Conservation (phyloP, 2,329 filamentous ascomycete genomes). For the Simplicillium aogashimaense region DNA sequence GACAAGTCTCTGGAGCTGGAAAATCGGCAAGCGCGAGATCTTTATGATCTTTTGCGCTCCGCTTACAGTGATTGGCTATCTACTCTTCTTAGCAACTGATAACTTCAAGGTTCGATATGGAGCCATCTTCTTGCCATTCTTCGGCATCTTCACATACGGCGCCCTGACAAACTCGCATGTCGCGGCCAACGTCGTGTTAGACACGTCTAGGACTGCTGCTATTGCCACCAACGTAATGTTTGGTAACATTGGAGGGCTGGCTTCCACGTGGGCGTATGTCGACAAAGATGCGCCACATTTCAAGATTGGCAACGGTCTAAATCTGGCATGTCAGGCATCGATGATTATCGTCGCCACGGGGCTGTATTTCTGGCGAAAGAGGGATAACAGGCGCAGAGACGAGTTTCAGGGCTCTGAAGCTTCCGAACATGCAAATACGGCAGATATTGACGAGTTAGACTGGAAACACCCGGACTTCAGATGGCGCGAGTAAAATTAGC, state of each 20-base stretch:
- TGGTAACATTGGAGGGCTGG: conserved; percentile 6
- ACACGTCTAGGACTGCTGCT: conserved; percentile 53
- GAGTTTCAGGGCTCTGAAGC: conserved; percentile 42
- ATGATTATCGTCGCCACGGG: conserved; percentile 40
- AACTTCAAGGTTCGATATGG: conserved; percentile 48
- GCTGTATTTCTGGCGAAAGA: conserved; percentile 50
- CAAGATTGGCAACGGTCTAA: conserved; percentile 61
- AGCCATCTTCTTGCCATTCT: conserved; percentile 57
- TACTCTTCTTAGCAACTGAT: conserved; percentile 52
- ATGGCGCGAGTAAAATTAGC: conserved; percentile 31
- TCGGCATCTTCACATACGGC: conserved; percentile 52
- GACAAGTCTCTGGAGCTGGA: conserved; percentile 48
- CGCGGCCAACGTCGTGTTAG: conserved; percentile 58
- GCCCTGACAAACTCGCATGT: conserved; percentile 56
- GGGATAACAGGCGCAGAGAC: conserved; percentile 51
- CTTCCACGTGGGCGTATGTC: conserved; percentile 25
- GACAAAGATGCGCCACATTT: conserved; percentile 54
- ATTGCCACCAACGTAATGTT: conserved; percentile 49
- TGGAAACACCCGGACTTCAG: conserved; percentile 60
- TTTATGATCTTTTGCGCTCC: conserved; percentile 51
- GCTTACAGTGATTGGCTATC: conserved; percentile 56
- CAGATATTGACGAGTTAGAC: conserved; percentile 52
- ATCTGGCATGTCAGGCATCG: conserved; percentile 48
- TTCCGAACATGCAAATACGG: conserved; percentile 41
- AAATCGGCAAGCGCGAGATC: conserved; percentile 47